Conservation (phyloP, 441 rosid genomes). For the Flueggea neowawraea region DNA sequence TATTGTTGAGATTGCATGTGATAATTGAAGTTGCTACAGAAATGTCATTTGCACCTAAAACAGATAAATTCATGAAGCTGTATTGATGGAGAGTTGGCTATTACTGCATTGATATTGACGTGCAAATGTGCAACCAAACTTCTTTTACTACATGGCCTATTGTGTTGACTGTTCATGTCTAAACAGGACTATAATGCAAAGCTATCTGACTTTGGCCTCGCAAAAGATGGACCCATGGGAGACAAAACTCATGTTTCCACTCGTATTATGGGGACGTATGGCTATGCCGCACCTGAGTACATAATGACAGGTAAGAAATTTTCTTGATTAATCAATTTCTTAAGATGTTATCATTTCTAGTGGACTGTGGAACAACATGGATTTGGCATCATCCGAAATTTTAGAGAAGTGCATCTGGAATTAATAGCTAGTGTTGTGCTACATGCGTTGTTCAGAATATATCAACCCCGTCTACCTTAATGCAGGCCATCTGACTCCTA, state of each 20-base stretch:
- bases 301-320: conserved; percentile 62
- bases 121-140: no score
- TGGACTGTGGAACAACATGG: neutral
- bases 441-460: no score
- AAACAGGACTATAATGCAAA: conserved; percentile 58
- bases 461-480: neutral
- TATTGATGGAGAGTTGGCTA: neutral
- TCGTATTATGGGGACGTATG: conserved; percentile 94
- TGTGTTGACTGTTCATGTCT: neutral
- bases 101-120: no score
- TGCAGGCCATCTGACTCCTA: conserved; percentile 81
- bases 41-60: neutral
- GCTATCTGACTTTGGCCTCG: conserved; percentile 89
- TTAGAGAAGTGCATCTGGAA: no score
- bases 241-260: conserved; percentile 93
- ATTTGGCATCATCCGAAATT: no score
- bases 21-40: neutral
- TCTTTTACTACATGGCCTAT: no score
- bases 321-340: neutral
- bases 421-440: no score
- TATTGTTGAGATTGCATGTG: neutral
- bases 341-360: neutral
- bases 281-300: conserved; percentile 95
- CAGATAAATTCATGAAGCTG: neutral
- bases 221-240: conserved; percentile 88